Conservation (phyloP, 2,329 filamentous ascomycete species). For the Sclerotinia borealis region DNA sequence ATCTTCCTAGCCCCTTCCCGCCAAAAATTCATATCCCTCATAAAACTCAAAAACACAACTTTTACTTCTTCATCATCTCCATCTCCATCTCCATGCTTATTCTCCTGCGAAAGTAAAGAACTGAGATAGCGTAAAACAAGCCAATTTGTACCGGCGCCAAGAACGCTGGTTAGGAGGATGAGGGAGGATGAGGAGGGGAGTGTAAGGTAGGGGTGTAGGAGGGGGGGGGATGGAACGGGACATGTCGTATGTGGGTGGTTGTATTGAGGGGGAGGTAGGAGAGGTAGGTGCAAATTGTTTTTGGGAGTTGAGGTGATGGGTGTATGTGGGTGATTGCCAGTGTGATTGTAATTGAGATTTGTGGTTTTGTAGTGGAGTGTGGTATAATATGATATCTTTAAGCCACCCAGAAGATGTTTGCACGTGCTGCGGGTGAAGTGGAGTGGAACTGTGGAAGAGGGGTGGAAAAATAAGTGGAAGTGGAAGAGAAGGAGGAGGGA, state of each 20-base stretch:
- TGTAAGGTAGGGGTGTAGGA: conserved; percentile 58
- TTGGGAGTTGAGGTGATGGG: too few species aligned
- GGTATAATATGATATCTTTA: too few species aligned
- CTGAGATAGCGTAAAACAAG: conserved; percentile 52
- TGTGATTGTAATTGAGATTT: too few species aligned
- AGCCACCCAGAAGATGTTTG: too few species aligned
- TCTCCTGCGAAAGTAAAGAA: background rate
- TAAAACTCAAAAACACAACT: conserved; percentile 76
- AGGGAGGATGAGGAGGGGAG: conserved; percentile 54
- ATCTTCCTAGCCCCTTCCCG: conserved; percentile 61
- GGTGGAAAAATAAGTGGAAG: too few species aligned
- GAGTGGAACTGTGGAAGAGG: too few species aligned
- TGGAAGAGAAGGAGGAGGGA: too few species aligned
- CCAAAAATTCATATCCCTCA: conserved; percentile 77
- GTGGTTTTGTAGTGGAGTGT: too few species aligned
- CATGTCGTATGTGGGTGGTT: conserved; percentile 22
- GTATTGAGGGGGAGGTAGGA: too few species aligned
- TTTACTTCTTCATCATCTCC: conserved; percentile 33
- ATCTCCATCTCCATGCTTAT: background rate
- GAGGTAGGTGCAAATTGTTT: too few species aligned
- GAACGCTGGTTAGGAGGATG: conserved; percentile 61
- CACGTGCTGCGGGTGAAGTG: too few species aligned
- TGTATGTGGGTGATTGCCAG: too few species aligned
- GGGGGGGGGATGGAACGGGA: conserved; percentile 43
- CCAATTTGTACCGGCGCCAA: conserved; percentile 61